A percentile compares a stretch with the other conserved stretches of the same genome.
Evolutionary conservation across 2,329 filamentous ascomycete species (phyloP).

Genomic region (Xylaria sp.): DNA sequence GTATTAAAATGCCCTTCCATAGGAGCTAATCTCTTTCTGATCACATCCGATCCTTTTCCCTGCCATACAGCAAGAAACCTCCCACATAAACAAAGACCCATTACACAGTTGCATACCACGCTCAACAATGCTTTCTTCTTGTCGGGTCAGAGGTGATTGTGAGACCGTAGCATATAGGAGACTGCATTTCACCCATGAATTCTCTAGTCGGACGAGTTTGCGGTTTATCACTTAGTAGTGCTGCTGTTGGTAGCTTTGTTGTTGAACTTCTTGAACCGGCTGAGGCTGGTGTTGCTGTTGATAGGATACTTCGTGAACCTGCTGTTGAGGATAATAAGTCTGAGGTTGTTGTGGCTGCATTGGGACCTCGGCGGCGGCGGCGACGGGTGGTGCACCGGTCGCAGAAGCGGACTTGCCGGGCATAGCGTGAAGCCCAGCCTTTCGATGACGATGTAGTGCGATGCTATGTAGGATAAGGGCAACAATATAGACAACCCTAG

Average conservation of each 20-base stretch:
- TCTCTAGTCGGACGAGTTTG: too few species aligned
- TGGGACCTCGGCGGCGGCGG: slow-evolving; percentile 34
- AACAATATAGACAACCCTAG: slow-evolving; percentile 56
- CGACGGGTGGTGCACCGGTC: neutral
- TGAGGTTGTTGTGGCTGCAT: slow-evolving; percentile 46
- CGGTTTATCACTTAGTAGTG: slow-evolving; percentile 2
- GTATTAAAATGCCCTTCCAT: slow-evolving; percentile 29
- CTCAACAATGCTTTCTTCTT: slow-evolving; percentile 13
- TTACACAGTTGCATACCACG: neutral
- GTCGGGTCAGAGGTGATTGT: slow-evolving; percentile 3
- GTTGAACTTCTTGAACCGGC: neutral
- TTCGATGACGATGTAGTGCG: slow-evolving; percentile 57
- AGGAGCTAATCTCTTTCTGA: slow-evolving; percentile 9
- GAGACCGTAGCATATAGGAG: neutral
- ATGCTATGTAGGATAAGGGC: slow-evolving; percentile 56
- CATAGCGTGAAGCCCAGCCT: slow-evolving; percentile 55
- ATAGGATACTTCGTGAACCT: slow-evolving; percentile 22
- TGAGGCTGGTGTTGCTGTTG: slow-evolving; percentile 25
- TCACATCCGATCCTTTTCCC: neutral
- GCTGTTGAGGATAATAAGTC: slow-evolving; percentile 30
- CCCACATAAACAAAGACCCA: neutral
- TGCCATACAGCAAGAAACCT: neutral
- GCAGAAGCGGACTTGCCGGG: slow-evolving; percentile 42
- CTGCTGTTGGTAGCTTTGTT: slow-evolving; percentile 21
- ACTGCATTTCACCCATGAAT: neutral